These are phyloP conservation scores for Myxozyma monticola DNA, from an alignment of 805 yeast species.

Conservation along the genomic window DNA sequence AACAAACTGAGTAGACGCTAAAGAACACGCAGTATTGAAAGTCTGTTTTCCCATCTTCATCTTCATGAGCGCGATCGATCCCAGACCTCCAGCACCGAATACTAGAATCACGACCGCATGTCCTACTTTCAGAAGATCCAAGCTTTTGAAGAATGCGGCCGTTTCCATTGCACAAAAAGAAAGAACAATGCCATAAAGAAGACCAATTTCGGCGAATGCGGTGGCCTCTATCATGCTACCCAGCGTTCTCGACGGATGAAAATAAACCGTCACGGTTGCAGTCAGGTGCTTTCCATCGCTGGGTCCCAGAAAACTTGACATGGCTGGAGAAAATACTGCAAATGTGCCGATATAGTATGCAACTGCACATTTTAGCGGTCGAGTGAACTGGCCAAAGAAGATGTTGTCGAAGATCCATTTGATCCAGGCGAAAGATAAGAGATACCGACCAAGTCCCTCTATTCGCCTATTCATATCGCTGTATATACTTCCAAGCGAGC, in stretches of 20 bases:
- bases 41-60: constrained; percentile 65
- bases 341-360: constrained; percentile 73
- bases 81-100: constrained; percentile 56
- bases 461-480: not conserved
- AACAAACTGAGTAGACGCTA: constrained; percentile 69
- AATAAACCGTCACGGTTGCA: constrained; percentile 83
- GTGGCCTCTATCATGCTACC: constrained; percentile 81
- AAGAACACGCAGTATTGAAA: constrained; percentile 78
- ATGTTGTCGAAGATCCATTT: constrained; percentile 13
- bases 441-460: not conserved
- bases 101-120: constrained; percentile 52
- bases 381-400: constrained; percentile 14
- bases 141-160: constrained; percentile 49
- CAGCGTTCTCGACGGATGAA: constrained; percentile 75
- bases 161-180: constrained; percentile 56
- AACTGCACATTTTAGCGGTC: constrained; percentile 58
- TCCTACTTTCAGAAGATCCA: constrained; percentile 42
- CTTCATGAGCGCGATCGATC: constrained; percentile 67
- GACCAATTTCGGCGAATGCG: constrained; percentile 56
- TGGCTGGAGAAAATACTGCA: constrained; percentile 58
- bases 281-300: constrained; percentile 78
- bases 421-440: constrained; percentile 5
- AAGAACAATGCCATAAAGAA: constrained; percentile 54
- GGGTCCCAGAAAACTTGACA: constrained; percentile 53
- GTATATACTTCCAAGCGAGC: not conserved